Base-by-base conservation (phyloP, 495 filamentous ascomycete genomes). In the Achaetomiella virescens region DNA sequence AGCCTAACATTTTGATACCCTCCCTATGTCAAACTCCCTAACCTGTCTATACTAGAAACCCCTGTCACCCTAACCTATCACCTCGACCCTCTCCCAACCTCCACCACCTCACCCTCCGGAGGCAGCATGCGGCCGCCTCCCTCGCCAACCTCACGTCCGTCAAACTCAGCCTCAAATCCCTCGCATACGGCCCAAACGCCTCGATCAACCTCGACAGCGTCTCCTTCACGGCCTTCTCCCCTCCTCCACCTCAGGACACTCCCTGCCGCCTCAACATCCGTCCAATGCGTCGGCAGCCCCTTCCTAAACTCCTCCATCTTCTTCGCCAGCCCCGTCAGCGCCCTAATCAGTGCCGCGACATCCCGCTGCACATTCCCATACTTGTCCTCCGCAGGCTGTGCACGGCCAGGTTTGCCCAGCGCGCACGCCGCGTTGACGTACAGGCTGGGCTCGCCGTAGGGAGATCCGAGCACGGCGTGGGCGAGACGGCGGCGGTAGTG, bases 281-380 rank as follows among this genome's bases (percentile, higher is more conserved):
- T 92, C 91, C 91, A 96, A 72, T 93, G 87, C 5, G 78, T 71
- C 24, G 77, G 73, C 14, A 93, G 68, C 12, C 62, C 73, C 33
- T 73, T 65, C 20, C 80, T 71, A 63, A 95, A 93, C 11, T 60
- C 66, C 58, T 95, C 84, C n/a, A 96, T 66, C 45, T 81, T 81
- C 22, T 74, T 78, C 55, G 87, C 81, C 0, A 87, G 82, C 3
- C 71, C 62, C 1, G 86, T 88, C 61, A 91, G 84, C 2, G 82
- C 81, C 48, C 83, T 78, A 43, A 97, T 81, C 29, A 95, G 80
- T 8, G 67, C 64, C 6, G 88, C 81, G 2, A 97, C 81, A 62
- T 92, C 84, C 31, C 81, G 78, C 48, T 92, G 84, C 38, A 96
- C 93, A 61, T 87, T 85, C 24, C 93, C 93, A 61, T 82, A 95